phyloP scores from a whole-genome alignment of 2,329 filamentous ascomycete genomes.

The Pseudogymnoascus sp. region DNA sequence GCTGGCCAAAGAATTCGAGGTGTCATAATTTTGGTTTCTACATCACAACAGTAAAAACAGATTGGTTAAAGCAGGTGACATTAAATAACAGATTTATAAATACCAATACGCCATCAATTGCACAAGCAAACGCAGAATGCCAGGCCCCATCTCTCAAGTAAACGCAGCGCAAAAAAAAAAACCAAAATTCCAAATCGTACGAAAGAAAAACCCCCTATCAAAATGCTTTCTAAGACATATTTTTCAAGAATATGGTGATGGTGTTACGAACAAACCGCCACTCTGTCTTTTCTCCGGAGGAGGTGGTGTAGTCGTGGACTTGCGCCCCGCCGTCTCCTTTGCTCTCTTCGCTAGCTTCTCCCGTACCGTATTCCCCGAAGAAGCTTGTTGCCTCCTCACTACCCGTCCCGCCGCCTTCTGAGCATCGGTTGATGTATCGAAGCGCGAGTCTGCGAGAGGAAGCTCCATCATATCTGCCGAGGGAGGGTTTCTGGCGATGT shows the following conservation, averaged over 20 bases:
- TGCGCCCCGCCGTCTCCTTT: not conserved
- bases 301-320: not conserved
- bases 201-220: not conserved
- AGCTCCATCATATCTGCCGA: not conserved
- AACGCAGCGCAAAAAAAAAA: not conserved
- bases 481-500: not conserved
- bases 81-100: not conserved
- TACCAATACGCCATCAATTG: not conserved
- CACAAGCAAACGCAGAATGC: not conserved
- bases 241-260: not conserved
- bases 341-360: not conserved
- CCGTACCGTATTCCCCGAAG: not conserved
- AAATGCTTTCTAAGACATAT: not conserved
- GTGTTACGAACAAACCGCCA: not conserved
- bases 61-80: not conserved
- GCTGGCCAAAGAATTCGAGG: slow-evolving; percentile 20
- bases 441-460: not conserved
- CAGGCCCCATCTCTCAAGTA: not conserved
- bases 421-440: not conserved
- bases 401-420: not conserved
- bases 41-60: not conserved
- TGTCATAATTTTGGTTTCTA: too few species aligned
- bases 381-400: not conserved
- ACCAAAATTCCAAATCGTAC: not conserved
- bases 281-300: not conserved